Base-by-base conservation (phyloP, 441 rosid species). In the Pelargonium citronellum region DNA sequence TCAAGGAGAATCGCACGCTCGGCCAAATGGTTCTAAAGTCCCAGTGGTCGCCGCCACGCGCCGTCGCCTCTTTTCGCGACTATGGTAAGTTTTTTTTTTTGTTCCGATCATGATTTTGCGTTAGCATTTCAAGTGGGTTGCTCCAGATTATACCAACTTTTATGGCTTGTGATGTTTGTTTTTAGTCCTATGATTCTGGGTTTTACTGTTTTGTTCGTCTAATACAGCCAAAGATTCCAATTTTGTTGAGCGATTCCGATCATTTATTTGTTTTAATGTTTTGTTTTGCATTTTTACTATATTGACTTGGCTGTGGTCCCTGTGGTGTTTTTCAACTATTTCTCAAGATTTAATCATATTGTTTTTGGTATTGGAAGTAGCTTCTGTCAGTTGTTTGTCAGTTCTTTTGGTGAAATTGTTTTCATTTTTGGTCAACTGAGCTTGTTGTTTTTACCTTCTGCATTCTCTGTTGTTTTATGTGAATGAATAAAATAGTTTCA, bases 1-100 rank as follows among this genome's bases (percentile, higher is more conserved):
- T 80, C 60, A 91, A 86, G 66, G 76, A 77, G 30, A 81, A 74
- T 19, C 73, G 71, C 75, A 68, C 86, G 66, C 70, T 79, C 77
- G 81, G 68, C 70, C 71, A 27, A 43, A 60, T 39, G 71, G 73
- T 57, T 65, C 64, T 68, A 57, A 64, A 46, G 73, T 67, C 87
- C 53, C 83, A 77, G 64, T 78, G 79, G 81, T 78, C 86, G 58
- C 66, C 72, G 64, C 41, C 75, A 22, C 75, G 73, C 79, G 74
- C 83, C 34, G 61, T 85, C 68, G 67, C 81, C 30, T 60, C 79
- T 67, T 79, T 82, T 67, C 78, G 79, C 47, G 83, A 81, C 71
- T 79, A 68, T 3, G 95, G 98, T 90, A 83, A 46, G 69, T 16
- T 13, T 12, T 20, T 13, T 12, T 20, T 13, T 16, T 15, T 4